Evolutionary conservation across 345 rosid genomes (phyloP).

Genomic region (Trapa incisa): DNA sequence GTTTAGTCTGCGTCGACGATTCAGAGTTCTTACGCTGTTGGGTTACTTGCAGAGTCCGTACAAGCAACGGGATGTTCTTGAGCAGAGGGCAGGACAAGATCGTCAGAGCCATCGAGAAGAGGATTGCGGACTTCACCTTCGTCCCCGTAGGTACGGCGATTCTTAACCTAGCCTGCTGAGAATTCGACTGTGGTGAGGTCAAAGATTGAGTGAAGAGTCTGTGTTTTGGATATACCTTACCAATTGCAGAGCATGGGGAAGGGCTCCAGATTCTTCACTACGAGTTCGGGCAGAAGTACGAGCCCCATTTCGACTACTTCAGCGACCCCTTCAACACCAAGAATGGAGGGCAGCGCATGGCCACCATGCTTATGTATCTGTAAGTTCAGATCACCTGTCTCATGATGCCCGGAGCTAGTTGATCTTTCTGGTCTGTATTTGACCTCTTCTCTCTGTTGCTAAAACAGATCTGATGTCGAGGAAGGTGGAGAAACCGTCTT

Average conservation of each 20-base stretch:
- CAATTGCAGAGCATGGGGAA: conserved; percentile 15
- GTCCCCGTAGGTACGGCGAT: conserved; percentile 13
- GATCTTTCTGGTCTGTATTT: not conserved
- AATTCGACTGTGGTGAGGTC: not conserved
- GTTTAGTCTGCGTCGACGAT: not conserved
- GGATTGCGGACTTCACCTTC: conserved; percentile 16
- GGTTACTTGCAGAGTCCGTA: conserved; percentile 13
- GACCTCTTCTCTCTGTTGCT: not conserved
- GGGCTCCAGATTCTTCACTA: conserved; percentile 17
- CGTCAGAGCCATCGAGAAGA: conserved; percentile 12
- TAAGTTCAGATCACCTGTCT: not conserved
- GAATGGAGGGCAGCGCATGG: conserved; percentile 17
- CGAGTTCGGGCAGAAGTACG: conserved; percentile 15
- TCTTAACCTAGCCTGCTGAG: not conserved
- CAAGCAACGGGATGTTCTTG: conserved; percentile 17
- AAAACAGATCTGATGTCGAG: conserved; percentile 15
- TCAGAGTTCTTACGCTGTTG: not conserved
- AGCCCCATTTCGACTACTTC: conserved; percentile 16
- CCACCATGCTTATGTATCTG: conserved; percentile 19
- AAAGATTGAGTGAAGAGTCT: no score
- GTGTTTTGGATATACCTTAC: not conserved
- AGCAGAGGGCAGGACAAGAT: conserved; percentile 13
- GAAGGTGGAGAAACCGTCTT: conserved; percentile 21
- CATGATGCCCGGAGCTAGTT: not conserved
- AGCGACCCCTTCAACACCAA: conserved; percentile 9